These are phyloP conservation scores for Glebionis coronaria DNA, from an alignment of 129 eudicot species.

Conservation along the genomic window DNA sequence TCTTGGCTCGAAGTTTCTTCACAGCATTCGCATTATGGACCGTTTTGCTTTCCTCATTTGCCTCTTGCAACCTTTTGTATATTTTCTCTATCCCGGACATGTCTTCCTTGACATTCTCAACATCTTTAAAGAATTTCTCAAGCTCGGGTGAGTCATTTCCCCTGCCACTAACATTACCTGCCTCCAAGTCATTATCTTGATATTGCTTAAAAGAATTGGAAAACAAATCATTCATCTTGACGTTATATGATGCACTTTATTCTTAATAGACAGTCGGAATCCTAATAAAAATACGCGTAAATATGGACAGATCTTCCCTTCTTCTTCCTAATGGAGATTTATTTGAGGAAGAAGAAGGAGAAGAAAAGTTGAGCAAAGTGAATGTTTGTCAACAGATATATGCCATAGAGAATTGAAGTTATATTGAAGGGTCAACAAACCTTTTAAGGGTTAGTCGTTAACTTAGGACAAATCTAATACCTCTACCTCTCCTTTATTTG, in stretches of 20 bases:
- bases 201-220: constrained; percentile 34
- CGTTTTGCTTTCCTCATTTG: constrained; percentile 68
- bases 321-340: constrained; percentile 27
- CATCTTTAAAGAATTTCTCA: constrained; percentile 71
- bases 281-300: neutral
- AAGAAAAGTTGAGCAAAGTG: constrained; percentile 29
- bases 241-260: constrained; percentile 24
- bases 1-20: constrained; percentile 57
- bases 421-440: constrained; percentile 8
- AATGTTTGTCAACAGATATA: constrained; percentile 7
- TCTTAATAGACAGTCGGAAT: neutral
- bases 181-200: constrained; percentile 34
- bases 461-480: constrained; percentile 18
- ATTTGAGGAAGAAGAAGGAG: constrained; percentile 35
- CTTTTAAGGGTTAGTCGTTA: constrained; percentile 21
- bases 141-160: constrained; percentile 44
- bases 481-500: constrained; percentile 16
- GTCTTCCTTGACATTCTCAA: constrained; percentile 76
- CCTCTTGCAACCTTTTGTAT: constrained; percentile 64
- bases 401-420: neutral
- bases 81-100: constrained; percentile 62
- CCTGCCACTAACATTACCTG: constrained; percentile 21
- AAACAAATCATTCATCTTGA: constrained; percentile 38
- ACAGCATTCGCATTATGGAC: constrained; percentile 68
- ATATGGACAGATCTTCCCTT: constrained; percentile 34